Base-by-base conservation (phyloP, 345 rosid genomes). In the Anacardium occidentale region DNA sequence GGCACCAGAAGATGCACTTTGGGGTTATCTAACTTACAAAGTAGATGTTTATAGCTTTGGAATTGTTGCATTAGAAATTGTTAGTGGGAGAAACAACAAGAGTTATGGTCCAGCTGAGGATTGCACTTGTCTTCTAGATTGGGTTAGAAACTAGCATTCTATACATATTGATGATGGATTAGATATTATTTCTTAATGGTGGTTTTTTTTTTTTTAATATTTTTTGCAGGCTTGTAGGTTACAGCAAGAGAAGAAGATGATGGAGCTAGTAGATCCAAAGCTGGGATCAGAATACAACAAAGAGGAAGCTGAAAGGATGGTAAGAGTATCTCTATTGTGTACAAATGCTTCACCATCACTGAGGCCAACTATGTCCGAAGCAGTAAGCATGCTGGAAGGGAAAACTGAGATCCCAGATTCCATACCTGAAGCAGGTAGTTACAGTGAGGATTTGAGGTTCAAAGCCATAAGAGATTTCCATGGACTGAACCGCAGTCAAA, bases 41-140 rank as follows among this genome's bases (percentile, higher is more conserved):
- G 87, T 82, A 70, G 83, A 84, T 9, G 85, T 82, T 20, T 84
- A 82, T 29, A 84, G 85, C 72, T 79, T 82, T 5, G 85, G 87
- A 24, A 67, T 84, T 37, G 71, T 82, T 44, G 83, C 85, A 13
- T 70, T 84, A 71, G 83, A 84, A 69, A 78, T 82, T 60, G 83
- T 82, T 61, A 82, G 80, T 40, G 85, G 85, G 2, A 73, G 71
- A 65, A 66, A 52, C 57, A 79, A 75, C 37, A 65, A 2, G 0
- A 75, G 60, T 58, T 42, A 63, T 2, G 55, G 44, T 1, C 77
- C 78, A 32, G 71, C 15, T 17, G 44, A 0, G 53, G 68, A 77
- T 13, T 62, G 26, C 10, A 20, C 71, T 29, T 77, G 84, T 3
- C 85, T 84, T 72, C 76, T 77, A 40, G 77, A 83, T 67, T 79